These are phyloP conservation scores for Leishmania guyanensis DNA, from an alignment of 208 protist species.

Conservation along the genomic window DNA sequence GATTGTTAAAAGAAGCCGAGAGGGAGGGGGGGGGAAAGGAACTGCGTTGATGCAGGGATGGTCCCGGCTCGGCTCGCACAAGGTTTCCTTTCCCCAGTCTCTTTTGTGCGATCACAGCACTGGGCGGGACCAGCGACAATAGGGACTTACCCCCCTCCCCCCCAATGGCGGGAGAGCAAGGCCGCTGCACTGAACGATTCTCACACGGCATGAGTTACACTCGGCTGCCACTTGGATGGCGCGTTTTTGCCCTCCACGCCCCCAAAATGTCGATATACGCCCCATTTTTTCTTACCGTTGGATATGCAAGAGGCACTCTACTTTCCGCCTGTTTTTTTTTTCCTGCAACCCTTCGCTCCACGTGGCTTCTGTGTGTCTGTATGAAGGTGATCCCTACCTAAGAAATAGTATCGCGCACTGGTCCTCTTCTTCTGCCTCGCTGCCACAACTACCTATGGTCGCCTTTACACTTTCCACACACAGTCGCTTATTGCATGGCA, in stretches of 20 bases:
- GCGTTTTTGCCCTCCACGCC: neutral
- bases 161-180: neutral
- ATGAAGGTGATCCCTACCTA: neutral
- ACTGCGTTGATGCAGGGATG: neutral
- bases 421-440: neutral
- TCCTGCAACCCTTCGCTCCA: neutral
- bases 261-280: neutral
- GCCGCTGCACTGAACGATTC: neutral
- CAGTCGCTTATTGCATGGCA: neutral
- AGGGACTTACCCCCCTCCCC: neutral
- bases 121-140: neutral
- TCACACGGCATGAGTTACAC: neutral
- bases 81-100: neutral
- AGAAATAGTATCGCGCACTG: neutral
- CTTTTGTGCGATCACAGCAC: neutral
- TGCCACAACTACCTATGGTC: neutral
- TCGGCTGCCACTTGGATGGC: neutral
- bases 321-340: neutral
- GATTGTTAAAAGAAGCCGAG: neutral
- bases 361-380: neutral
- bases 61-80: neutral
- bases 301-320: neutral
- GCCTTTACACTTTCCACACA: neutral
- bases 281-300: neutral
- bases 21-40: neutral